Evolutionary conservation across 257 asterid species (phyloP).

Genomic region (Solanum lycopersicoides): DNA sequence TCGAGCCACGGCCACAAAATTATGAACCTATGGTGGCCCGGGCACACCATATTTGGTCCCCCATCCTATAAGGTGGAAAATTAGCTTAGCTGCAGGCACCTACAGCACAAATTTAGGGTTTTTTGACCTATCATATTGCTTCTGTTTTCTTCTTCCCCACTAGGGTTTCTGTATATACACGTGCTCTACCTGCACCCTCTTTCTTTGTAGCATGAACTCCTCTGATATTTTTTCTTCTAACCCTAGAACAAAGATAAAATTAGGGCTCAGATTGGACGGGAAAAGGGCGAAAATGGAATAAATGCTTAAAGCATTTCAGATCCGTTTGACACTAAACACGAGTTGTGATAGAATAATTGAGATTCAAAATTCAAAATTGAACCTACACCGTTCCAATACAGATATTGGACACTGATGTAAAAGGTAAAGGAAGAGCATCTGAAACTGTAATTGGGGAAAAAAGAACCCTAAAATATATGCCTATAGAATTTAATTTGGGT

Average conservation of each 20-base stretch:
- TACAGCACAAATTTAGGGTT: not conserved
- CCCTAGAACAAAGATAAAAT: not conserved
- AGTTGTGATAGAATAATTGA: not conserved
- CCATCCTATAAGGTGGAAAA: not conserved
- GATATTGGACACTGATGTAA: not conserved
- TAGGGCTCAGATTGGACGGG: not conserved
- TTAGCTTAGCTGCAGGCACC: not conserved
- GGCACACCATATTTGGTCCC: not conserved
- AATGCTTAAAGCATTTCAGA: not conserved
- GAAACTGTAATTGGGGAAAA: not conserved
- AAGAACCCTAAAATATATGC: not conserved
- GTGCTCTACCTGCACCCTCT: not conserved
- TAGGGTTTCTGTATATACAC: not conserved
- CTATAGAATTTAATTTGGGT: not conserved
- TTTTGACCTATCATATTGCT: not conserved
- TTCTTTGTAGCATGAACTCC: not conserved
- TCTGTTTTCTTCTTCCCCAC: not conserved
- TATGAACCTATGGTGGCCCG: not conserved
- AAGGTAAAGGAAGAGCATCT: not conserved
- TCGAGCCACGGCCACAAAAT: not conserved
- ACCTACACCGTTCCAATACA: not conserved
- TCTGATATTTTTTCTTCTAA: not conserved
- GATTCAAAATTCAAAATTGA: too few relatives aligned
- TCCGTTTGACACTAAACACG: not conserved
- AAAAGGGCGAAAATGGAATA: not conserved